Evolutionary conservation across 306 rosid genomes (phyloP), one percentile per base, ranked within the genome.

Genomic region (Rosa persica): DNA sequence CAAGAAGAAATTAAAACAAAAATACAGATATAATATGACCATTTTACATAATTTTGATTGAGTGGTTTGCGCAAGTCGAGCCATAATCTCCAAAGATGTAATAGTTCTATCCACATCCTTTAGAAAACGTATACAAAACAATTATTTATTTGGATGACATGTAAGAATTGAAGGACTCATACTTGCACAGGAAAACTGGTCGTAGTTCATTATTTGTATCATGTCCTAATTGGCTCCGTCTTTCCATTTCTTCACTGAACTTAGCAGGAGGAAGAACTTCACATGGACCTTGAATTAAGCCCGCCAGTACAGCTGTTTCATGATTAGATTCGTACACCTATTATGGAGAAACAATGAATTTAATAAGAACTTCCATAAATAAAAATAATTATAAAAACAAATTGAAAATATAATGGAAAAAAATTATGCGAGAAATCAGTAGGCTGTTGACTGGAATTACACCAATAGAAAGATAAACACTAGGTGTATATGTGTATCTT

Each of bases 151-250:
- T 25, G 27, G 23, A 17, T 46, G 74, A 65, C 25, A 72, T 65
- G 70, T 39, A 66, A 54, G 27, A 57, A 70, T 25, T 67, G 70
- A 69, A 79, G 73, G 81, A 79, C 52, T 69, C 92, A 79, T 86
- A 93, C 99, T 90, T 96, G 99, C 98, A 91, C 51, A 91, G 80
- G 84, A 93, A 95, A 84, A 91, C 67, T 80, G 89, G 97, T 17
- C 25, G 89, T 30, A 85, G 42, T 79, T 82, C 80, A 79, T 77
- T 71, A 74, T 79, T 82, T 80, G 81, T 86, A 39, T 81, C 89
- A 67, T 13, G 74, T 46, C 83, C 85, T 73, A 85, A 77, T 70
- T 81, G 93, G 38, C 70, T 81, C 75, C 89, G 85, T 72, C 90
- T 85, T 82, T 87, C 94, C 77, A 48, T 85, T 90, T 96, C 98